Conservation (phyloP, 2,329 filamentous ascomycete species). For the Trichoderma harzianum region DNA sequence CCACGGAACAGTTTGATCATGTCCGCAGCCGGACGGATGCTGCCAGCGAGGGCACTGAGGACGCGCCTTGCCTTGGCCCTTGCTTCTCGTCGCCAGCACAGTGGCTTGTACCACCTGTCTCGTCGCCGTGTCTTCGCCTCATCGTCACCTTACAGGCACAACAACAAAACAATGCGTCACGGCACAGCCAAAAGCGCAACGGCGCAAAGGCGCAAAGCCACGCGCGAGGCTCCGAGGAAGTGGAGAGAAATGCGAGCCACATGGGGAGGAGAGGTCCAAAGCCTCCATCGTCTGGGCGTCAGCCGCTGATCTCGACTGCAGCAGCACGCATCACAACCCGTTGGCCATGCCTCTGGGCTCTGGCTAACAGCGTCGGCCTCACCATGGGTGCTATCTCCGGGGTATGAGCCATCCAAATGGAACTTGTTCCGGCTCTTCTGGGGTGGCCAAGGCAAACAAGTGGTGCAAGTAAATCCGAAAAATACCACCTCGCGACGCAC, state of each 20-base stretch:
- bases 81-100: not conserved
- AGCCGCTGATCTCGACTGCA: not conserved
- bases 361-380: not conserved
- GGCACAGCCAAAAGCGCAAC: not conserved
- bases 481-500: constrained; percentile 1
- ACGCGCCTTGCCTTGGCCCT: not conserved
- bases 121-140: not conserved
- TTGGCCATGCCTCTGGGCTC: not conserved
- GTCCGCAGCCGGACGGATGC: constrained; percentile 14
- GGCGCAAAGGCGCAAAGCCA: not conserved
- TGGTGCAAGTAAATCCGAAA: not conserved
- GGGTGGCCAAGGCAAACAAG: not conserved
- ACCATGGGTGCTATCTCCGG: not conserved
- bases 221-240: not conserved
- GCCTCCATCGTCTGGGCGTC: not conserved
- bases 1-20: not conserved
- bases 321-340: not conserved
- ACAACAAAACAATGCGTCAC: not conserved
- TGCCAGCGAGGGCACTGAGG: not conserved
- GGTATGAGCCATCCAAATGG: not conserved
- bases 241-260: not conserved
- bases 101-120: not conserved
- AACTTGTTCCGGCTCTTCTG: not conserved
- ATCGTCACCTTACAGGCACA: not conserved
- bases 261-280: not conserved